Evolutionary conservation across 345 rosid genomes (phyloP).

Genomic region (Nephelium lappaceum): DNA sequence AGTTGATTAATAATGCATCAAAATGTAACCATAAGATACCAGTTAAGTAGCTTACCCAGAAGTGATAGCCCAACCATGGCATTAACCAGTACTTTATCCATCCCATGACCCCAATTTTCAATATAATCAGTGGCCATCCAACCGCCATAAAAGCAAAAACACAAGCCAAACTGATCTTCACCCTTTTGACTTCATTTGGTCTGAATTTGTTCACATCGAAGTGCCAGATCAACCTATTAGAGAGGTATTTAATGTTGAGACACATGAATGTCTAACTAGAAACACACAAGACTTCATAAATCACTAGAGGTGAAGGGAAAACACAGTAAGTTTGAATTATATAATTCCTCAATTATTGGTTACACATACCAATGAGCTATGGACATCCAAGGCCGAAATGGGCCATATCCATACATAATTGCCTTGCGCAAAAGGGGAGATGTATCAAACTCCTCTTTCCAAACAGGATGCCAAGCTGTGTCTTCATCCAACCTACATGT

Average conservation of each 20-base stretch:
- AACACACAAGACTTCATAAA: not conserved
- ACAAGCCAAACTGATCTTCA: conserved; percentile 94
- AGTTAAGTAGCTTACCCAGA: conserved; percentile 63
- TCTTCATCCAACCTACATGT: conserved; percentile 71
- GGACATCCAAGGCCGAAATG: conserved; percentile 96
- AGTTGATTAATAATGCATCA: conserved; percentile 5
- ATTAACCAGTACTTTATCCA: conserved; percentile 93
- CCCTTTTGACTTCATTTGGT: conserved; percentile 76
- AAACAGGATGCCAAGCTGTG: conserved; percentile 96
- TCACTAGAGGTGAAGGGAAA: not conserved
- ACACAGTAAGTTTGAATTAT: not conserved
- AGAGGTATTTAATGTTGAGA: conserved; percentile 21
- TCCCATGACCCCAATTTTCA: conserved; percentile 76
- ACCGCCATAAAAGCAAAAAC: conserved; percentile 90
- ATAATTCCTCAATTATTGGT: not conserved
- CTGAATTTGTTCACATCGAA: conserved; percentile 83
- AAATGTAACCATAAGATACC: conserved; percentile 6
- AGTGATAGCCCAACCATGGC: conserved; percentile 98
- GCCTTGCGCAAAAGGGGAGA: conserved; percentile 69
- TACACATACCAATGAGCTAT: conserved; percentile 78
- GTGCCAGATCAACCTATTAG: conserved; percentile 78
- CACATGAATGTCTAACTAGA: not conserved
- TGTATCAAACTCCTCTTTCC: conserved; percentile 68
- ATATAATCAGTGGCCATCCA: conserved; percentile 93
- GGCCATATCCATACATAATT: conserved; percentile 79